Evolutionary conservation across 2,329 filamentous ascomycete genomes (phyloP).

Genomic region (Fusarium buharicum): DNA sequence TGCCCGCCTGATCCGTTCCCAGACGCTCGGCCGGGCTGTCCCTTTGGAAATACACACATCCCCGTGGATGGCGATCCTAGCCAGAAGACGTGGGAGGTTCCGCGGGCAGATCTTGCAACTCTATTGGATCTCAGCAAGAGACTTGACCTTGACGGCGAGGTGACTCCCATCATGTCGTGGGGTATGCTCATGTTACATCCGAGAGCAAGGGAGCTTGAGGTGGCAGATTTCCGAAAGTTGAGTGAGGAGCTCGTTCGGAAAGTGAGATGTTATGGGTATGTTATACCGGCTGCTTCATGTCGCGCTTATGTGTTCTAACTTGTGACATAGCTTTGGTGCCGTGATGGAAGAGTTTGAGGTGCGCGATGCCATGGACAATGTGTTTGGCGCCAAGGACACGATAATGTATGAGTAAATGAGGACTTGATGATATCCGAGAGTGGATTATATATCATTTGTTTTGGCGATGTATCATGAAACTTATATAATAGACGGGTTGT

Average conservation of each 20-base stretch:
- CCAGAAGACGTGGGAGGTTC: slow-evolving; percentile 82
- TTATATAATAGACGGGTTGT: too few species aligned
- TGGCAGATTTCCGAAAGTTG: slow-evolving; percentile 76
- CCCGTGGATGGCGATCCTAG: slow-evolving; percentile 53
- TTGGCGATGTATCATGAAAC: too few species aligned
- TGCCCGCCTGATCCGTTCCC: slow-evolving; percentile 77
- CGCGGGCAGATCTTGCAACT: slow-evolving; percentile 79
- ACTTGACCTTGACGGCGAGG: slow-evolving; percentile 85
- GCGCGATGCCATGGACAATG: slow-evolving; percentile 78
- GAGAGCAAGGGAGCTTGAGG: slow-evolving; percentile 71
- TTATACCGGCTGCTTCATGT: slow-evolving; percentile 35
- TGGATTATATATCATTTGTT: too few species aligned
- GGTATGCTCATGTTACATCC: slow-evolving; percentile 80
- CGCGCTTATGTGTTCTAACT: slow-evolving; percentile 1
- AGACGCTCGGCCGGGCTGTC: slow-evolving; percentile 61
- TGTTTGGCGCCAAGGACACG: slow-evolving; percentile 50
- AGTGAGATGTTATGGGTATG: slow-evolving; percentile 91
- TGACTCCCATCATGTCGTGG: slow-evolving; percentile 97
- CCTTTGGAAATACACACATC: slow-evolving; percentile 61
- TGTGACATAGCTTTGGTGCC: slow-evolving; percentile 64
- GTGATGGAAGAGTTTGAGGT: slow-evolving; percentile 76
- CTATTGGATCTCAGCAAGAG: slow-evolving; percentile 85
- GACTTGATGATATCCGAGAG: neutral
- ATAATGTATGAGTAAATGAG: slow-evolving; percentile 17
- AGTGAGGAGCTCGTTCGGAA: slow-evolving; percentile 80